Percentiles rank a stretch among this genome's conserved stretches.
Evolutionary conservation across 2,329 filamentous ascomycete genomes (phyloP).

Genomic region (Fusarium siculi): DNA sequence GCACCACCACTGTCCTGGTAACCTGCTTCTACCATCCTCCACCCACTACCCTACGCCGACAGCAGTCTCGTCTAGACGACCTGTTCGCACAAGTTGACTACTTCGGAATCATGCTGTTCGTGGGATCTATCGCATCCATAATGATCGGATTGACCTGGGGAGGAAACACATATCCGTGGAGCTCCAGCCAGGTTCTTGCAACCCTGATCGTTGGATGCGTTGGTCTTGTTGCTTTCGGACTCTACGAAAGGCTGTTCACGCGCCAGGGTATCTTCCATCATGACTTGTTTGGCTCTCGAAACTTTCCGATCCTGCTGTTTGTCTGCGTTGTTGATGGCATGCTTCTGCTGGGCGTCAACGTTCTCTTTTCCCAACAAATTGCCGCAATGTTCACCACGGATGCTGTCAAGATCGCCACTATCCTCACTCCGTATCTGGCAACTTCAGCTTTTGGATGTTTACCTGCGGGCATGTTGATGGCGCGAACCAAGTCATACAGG

Average conservation of each 20-base stretch:
- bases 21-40: background rate
- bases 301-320: background rate
- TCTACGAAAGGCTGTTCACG: background rate
- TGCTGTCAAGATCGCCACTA: background rate
- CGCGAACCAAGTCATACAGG: background rate
- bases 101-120: background rate
- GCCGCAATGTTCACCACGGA: background rate
- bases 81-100: background rate
- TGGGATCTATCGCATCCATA: background rate
- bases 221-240: background rate
- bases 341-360: background rate
- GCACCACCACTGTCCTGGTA: background rate
- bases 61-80: background rate
- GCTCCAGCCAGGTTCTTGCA: background rate
- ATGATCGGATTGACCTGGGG: background rate
- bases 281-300: background rate
- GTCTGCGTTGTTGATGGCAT: background rate
- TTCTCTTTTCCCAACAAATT: background rate
- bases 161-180: background rate
- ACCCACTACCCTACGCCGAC: background rate
- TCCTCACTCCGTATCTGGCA: background rate
- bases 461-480: background rate
- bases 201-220: background rate
- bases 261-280: background rate
- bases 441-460: background rate